A percentile compares a stretch with the other conserved stretches of the same genome.
phyloP scores from a whole-genome alignment of 257 asterid species.

The Voacanga thouarsii region DNA sequence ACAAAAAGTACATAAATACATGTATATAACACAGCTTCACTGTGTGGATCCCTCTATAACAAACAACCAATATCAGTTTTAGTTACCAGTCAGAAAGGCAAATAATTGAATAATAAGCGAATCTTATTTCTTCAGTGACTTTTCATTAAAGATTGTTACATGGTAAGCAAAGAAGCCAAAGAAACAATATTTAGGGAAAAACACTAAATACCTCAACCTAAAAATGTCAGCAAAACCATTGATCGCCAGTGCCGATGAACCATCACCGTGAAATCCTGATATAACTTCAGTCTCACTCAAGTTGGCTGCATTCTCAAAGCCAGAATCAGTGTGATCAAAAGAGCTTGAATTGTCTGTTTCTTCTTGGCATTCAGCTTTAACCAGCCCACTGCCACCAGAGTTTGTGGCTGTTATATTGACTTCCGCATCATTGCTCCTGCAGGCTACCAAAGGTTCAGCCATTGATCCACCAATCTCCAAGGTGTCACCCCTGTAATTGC shows the following conservation, averaged over 20 bases:
- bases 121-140: not conserved
- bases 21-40: not conserved
- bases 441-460: conserved; percentile 31
- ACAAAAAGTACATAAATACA: not conserved
- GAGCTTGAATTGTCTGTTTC: conserved; percentile 77
- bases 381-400: conserved; percentile 28
- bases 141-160: not conserved
- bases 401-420: conserved; percentile 46
- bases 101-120: not conserved
- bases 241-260: conserved; percentile 29
- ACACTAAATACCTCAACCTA: conserved; percentile 37
- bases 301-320: conserved; percentile 33
- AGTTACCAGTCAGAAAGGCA: not conserved
- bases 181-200: not conserved
- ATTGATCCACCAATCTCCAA: conserved; percentile 7
- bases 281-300: conserved; percentile 41
- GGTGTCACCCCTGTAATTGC: conserved; percentile 27
- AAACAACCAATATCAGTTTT: not conserved
- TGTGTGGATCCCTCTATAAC: not conserved
- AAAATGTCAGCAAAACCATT: conserved; percentile 36
- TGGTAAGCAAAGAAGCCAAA: not conserved
- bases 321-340: conserved; percentile 53
- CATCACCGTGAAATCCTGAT: conserved; percentile 39
- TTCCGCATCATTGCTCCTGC: conserved; percentile 31
- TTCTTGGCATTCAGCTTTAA: conserved; percentile 39